A percentile compares a stretch with the other conserved stretches of the same genome.
Conservation (phyloP, 768 basidiomycete genomes). For the Auricularia cornea region DNA sequence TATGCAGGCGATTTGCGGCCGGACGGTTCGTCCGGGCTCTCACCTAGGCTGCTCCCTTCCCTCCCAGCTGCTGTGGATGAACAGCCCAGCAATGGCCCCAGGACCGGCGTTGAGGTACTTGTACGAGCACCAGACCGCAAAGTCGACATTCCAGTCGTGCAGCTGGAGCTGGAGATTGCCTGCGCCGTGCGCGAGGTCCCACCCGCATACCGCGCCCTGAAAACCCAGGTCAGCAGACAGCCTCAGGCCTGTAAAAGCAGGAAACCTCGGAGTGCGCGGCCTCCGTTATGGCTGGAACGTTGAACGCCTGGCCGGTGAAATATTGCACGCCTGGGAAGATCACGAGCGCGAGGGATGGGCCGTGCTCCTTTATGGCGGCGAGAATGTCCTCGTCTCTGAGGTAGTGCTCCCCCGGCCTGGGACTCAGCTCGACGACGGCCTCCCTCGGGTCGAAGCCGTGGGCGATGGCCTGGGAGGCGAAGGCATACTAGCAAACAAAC, state of each 20-base stretch:
- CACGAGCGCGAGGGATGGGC: slow-evolving; percentile 75
- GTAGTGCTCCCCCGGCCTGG: slow-evolving; percentile 74
- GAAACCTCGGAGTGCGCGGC: slow-evolving; percentile 76
- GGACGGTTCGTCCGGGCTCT: slow-evolving; percentile 17
- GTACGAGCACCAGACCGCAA: slow-evolving; percentile 98
- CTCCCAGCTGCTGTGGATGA: slow-evolving; percentile 78
- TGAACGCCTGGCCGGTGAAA: slow-evolving; percentile 94
- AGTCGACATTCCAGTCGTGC: slow-evolving; percentile 93
- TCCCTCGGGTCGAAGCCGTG: slow-evolving; percentile 70
- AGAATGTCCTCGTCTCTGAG: slow-evolving; percentile 89
- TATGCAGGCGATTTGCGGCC: background rate
- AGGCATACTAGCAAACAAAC: slow-evolving; percentile 66
- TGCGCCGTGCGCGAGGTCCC: slow-evolving; percentile 93
- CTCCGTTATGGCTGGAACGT: slow-evolving; percentile 73
- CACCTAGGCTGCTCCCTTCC: slow-evolving; percentile 54
- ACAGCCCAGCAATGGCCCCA: slow-evolving; percentile 94
- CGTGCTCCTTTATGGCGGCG: slow-evolving; percentile 59
- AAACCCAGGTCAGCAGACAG: slow-evolving; percentile 7
- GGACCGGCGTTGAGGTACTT: slow-evolving; percentile 97
- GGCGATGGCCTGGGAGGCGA: slow-evolving; percentile 79
- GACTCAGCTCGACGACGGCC: slow-evolving; percentile 69
- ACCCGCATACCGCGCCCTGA: slow-evolving; percentile 89
- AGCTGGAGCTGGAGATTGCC: slow-evolving; percentile 87
- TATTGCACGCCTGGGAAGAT: slow-evolving; percentile 93
- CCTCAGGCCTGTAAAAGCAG: background rate